Evolutionary conservation across 257 asterid genomes (phyloP).

Genomic region (Craterostigma plantagineum): DNA sequence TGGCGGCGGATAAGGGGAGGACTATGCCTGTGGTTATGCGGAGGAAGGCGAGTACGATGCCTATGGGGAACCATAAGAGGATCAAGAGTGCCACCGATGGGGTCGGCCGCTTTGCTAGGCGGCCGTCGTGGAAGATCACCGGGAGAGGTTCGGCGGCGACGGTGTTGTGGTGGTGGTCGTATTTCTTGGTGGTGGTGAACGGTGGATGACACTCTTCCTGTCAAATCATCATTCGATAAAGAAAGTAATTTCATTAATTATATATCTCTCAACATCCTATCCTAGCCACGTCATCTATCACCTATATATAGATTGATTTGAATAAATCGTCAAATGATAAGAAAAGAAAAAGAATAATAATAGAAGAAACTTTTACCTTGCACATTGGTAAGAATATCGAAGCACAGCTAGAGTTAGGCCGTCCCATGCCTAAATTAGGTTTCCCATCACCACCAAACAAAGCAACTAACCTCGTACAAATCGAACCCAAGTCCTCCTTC

Average conservation of each 20-base stretch:
- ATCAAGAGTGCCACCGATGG: constrained; percentile 45
- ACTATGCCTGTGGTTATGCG: constrained; percentile 36
- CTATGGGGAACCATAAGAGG: constrained; percentile 65
- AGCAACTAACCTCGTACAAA: constrained; percentile 14
- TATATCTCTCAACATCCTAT: too few relatives aligned
- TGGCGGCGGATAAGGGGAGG: constrained; percentile 40
- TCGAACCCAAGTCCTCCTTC: constrained; percentile 15
- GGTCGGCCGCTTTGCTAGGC: constrained; percentile 63
- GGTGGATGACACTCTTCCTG: constrained; percentile 37
- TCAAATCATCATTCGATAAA: too few relatives aligned
- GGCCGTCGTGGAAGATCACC: constrained; percentile 85
- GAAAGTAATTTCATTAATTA: too few relatives aligned
- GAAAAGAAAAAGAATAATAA: background rate
- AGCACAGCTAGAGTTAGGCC: constrained; percentile 11
- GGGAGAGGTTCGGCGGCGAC: constrained; percentile 35
- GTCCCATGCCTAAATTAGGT: constrained; percentile 46
- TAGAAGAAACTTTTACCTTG: constrained; percentile 24
- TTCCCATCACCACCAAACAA: constrained; percentile 22
- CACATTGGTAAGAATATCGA: constrained; percentile 30
- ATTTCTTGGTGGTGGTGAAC: constrained; percentile 8
- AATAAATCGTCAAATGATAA: background rate
- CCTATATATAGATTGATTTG: too few relatives aligned
- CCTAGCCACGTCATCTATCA: too few relatives aligned
- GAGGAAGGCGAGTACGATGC: constrained; percentile 31
- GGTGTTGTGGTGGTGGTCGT: constrained; percentile 7